These are phyloP conservation scores for Geranium incanum DNA, from an alignment of 441 rosid species.

Conservation along the genomic window DNA sequence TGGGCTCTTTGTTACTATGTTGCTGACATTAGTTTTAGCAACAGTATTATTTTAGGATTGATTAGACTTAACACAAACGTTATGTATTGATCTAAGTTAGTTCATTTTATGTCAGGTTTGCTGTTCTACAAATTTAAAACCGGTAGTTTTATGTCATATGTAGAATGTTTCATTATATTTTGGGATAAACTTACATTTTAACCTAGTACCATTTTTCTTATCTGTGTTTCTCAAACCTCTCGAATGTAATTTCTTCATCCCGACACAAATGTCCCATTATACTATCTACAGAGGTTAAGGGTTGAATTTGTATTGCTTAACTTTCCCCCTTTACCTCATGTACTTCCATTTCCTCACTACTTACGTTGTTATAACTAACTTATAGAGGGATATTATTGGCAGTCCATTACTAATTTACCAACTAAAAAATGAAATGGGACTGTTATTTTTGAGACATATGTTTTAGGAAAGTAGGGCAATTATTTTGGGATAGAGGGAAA, in stretches of 20 bases:
- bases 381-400: not conserved
- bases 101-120: not conserved
- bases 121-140: not conserved
- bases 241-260: not conserved
- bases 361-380: not conserved
- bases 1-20: not conserved
- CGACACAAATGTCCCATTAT: not conserved
- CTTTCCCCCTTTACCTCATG: not conserved
- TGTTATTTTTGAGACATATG: not conserved
- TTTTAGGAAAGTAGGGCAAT: not conserved
- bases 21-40: not conserved
- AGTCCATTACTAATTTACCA: not conserved
- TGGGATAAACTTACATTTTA: not conserved
- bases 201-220: not conserved
- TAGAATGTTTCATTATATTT: not conserved
- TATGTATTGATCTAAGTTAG: not conserved
- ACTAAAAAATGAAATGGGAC: not conserved
- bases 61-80: not conserved
- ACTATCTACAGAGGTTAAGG: not conserved
- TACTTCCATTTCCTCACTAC: not conserved
- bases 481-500: not conserved
- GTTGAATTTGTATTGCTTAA: not conserved
- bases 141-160: not conserved
- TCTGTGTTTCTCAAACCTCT: not conserved
- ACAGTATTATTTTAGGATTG: not conserved